phyloP scores from a whole-genome alignment of 768 basidiomycete genomes.

The Saitozyma sp. region DNA sequence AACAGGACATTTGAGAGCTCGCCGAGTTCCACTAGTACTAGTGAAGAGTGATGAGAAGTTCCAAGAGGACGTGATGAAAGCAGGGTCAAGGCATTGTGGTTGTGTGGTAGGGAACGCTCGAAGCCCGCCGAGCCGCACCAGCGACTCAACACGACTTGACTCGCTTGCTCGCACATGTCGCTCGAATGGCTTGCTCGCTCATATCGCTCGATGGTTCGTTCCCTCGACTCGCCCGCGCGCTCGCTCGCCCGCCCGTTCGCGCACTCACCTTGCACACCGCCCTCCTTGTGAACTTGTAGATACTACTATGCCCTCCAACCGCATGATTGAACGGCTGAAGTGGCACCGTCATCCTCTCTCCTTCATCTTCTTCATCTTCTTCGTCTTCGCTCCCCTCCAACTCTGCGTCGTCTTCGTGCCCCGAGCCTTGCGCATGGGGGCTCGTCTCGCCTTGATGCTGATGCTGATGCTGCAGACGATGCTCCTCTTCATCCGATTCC shows the following conservation, averaged over 20 bases:
- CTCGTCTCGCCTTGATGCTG: not conserved
- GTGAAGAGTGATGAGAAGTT: too few relatives aligned
- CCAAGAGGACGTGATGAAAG: too few relatives aligned
- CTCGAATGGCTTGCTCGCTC: too few relatives aligned
- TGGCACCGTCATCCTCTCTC: slow-evolving; percentile 65
- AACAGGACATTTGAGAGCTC: too few relatives aligned
- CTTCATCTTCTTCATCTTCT: slow-evolving; percentile 33
- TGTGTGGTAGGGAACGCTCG: too few relatives aligned
- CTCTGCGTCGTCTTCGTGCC: slow-evolving; percentile 6
- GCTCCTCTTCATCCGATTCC: slow-evolving; percentile 11
- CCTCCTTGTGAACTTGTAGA: slow-evolving; percentile 95
- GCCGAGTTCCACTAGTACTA: too few relatives aligned
- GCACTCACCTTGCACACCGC: slow-evolving; percentile 93
- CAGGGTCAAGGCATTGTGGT: too few relatives aligned
- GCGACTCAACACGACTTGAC: too few relatives aligned
- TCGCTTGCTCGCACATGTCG: too few relatives aligned
- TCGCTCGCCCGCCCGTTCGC: not conserved
- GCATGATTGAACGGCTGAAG: slow-evolving; percentile 94
- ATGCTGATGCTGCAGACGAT: not conserved
- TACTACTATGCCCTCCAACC: slow-evolving; percentile 94
- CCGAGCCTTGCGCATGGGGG: not conserved
- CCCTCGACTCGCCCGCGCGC: not conserved
- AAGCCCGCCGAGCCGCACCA: too few relatives aligned
- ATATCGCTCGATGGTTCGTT: too few relatives aligned
- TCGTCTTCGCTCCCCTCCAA: slow-evolving; percentile 23